These are phyloP conservation scores for Ailanthus altissimus DNA, from an alignment of 345 rosid species.

Conservation along the genomic window DNA sequence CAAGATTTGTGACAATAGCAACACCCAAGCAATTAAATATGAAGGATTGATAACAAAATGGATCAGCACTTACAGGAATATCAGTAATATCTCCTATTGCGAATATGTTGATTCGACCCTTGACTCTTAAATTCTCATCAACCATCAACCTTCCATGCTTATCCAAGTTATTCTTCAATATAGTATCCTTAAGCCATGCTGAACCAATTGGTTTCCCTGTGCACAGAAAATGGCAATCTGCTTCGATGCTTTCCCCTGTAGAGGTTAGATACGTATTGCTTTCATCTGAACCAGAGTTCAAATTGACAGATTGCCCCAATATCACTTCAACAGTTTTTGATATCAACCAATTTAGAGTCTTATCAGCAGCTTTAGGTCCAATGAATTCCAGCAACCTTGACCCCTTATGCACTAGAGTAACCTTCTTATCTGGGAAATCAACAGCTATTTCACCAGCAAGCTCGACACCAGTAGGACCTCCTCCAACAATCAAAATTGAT, in stretches of 20 bases:
- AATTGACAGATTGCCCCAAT: slow-evolving; percentile 65
- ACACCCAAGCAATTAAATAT: not conserved
- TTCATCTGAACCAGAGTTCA: slow-evolving; percentile 47
- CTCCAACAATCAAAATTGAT: slow-evolving; percentile 83
- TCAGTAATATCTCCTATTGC: slow-evolving; percentile 82
- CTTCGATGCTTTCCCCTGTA: slow-evolving; percentile 59
- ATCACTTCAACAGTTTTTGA: slow-evolving; percentile 72
- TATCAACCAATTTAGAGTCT: slow-evolving; percentile 67
- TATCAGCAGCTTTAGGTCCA: slow-evolving; percentile 67
- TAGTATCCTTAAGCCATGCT: slow-evolving; percentile 64
- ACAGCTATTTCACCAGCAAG: slow-evolving; percentile 86
- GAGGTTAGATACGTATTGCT: slow-evolving; percentile 48
- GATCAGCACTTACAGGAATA: slow-evolving; percentile 50
- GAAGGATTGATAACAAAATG: not conserved
- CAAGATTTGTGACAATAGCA: not conserved
- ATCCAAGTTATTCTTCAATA: slow-evolving; percentile 57
- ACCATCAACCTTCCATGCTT: slow-evolving; percentile 65
- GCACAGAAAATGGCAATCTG: slow-evolving; percentile 81
- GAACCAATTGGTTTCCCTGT: slow-evolving; percentile 64
- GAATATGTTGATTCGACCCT: slow-evolving; percentile 51
- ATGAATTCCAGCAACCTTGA: slow-evolving; percentile 78
- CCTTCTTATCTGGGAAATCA: slow-evolving; percentile 77
- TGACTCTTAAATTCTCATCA: slow-evolving; percentile 64
- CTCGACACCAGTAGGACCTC: slow-evolving; percentile 95
- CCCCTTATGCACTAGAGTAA: slow-evolving; percentile 77